Conservation (phyloP, 768 basidiomycete species). For the Gloeostereum incarnatum region DNA sequence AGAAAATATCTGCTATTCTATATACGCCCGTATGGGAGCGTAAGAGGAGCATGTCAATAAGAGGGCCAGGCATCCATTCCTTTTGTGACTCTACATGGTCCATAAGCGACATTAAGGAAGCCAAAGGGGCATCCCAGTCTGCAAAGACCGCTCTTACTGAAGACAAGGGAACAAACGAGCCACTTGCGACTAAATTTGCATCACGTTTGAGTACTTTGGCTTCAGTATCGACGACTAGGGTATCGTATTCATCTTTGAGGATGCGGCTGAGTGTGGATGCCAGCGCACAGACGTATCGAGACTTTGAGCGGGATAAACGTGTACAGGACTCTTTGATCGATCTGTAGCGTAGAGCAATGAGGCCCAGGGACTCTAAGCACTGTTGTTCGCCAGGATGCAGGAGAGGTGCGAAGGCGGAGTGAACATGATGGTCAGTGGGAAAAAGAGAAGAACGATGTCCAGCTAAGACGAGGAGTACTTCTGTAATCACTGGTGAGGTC, state of each 20-base stretch:
- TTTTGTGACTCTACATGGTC: slow-evolving; percentile 47
- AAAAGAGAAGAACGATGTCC: slow-evolving; percentile 87
- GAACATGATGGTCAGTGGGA: slow-evolving; percentile 43
- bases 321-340: slow-evolving; percentile 54
- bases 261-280: slow-evolving; percentile 67
- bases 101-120: slow-evolving; percentile 57
- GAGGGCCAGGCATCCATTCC: slow-evolving; percentile 63
- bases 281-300: slow-evolving; percentile 74
- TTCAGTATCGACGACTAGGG: slow-evolving; percentile 72
- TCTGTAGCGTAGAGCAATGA: slow-evolving; percentile 67
- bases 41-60: slow-evolving; percentile 71
- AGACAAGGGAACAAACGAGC: slow-evolving; percentile 81
- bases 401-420: slow-evolving; percentile 57
- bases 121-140: slow-evolving; percentile 77
- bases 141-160: slow-evolving; percentile 72
- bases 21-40: slow-evolving; percentile 75
- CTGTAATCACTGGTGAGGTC: too few species aligned
- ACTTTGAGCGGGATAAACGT: slow-evolving; percentile 43
- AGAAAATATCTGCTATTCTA: slow-evolving; percentile 62
- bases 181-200: slow-evolving; percentile 64
- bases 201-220: slow-evolving; percentile 71
- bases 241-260: slow-evolving; percentile 73
- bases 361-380: slow-evolving; percentile 70
- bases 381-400: slow-evolving; percentile 88
- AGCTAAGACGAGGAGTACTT: slow-evolving; percentile 77